Conservation (phyloP, 768 basidiomycete genomes). For the Roridomyces roridus region DNA sequence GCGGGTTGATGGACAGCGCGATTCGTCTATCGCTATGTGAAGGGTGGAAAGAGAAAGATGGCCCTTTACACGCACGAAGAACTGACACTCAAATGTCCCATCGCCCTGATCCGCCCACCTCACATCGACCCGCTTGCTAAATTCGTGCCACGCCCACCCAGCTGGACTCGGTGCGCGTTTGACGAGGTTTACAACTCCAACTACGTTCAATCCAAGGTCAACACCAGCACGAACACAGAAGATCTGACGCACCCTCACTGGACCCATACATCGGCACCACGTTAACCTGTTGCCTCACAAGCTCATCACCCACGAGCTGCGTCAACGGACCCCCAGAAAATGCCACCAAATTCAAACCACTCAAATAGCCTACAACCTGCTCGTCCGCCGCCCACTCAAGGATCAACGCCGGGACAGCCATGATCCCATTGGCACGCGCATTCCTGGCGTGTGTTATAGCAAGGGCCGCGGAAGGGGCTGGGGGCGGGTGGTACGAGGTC, state of each 20-base stretch:
- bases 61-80: slow-evolving; percentile 34
- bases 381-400: slow-evolving; percentile 42
- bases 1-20: slow-evolving; percentile 37
- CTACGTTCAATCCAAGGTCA: neutral
- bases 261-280: slow-evolving; percentile 41
- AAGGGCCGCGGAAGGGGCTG: slow-evolving; percentile 44
- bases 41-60: neutral
- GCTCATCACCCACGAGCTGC: slow-evolving; percentile 38
- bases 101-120: slow-evolving; percentile 45
- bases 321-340: slow-evolving; percentile 45
- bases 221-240: neutral
- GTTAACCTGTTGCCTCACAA: slow-evolving; percentile 40
- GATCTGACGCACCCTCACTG: slow-evolving; percentile 36
- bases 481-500: slow-evolving; percentile 31
- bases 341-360: slow-evolving; percentile 30
- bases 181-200: slow-evolving; percentile 26
- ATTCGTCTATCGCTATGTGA: slow-evolving; percentile 30
- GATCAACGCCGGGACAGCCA: slow-evolving; percentile 45
- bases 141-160: slow-evolving; percentile 38
- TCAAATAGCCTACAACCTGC: slow-evolving; percentile 30
- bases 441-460: slow-evolving; percentile 40
- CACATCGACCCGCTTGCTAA: slow-evolving; percentile 32
- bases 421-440: slow-evolving; percentile 34
- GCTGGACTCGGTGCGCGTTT: slow-evolving; percentile 20
- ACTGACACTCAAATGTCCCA: slow-evolving; percentile 44